These are phyloP conservation scores for Xylaria sp. DNA, from an alignment of 2,329 filamentous ascomycete species.

Conservation along the genomic window DNA sequence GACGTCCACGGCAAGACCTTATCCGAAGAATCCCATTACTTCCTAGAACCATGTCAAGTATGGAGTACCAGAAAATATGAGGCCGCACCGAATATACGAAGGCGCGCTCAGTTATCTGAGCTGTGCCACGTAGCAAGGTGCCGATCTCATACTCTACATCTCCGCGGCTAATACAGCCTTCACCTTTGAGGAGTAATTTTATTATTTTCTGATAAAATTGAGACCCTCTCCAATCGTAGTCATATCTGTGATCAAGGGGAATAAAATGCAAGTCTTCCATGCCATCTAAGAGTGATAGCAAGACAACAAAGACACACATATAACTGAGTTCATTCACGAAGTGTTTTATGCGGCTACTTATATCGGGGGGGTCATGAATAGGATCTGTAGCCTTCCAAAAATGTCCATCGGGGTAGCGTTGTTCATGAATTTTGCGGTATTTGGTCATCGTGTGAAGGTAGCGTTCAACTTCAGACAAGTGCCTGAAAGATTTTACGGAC, in stretches of 20 bases:
- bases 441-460: background rate
- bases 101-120: too few species aligned
- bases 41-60: background rate
- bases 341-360: too few species aligned
- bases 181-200: background rate
- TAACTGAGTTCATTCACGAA: background rate
- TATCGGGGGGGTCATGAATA: too few species aligned
- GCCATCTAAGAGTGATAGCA: conserved; percentile 11
- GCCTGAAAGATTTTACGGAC: conserved; percentile 9
- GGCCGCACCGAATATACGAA: background rate
- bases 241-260: background rate
- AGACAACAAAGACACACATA: background rate
- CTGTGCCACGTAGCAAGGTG: too few species aligned
- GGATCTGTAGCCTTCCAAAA: background rate
- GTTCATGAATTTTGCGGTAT: background rate
- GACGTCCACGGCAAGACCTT: background rate
- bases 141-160: too few species aligned
- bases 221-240: background rate
- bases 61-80: conserved; percentile 17
- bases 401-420: background rate
- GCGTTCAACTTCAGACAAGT: conserved; percentile 9
- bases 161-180: too few species aligned
- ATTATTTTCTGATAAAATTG: background rate
- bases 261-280: background rate
- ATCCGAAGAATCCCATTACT: background rate